phyloP scores from a whole-genome alignment of 2,329 filamentous ascomycete genomes.

The Apiospora koreana region DNA sequence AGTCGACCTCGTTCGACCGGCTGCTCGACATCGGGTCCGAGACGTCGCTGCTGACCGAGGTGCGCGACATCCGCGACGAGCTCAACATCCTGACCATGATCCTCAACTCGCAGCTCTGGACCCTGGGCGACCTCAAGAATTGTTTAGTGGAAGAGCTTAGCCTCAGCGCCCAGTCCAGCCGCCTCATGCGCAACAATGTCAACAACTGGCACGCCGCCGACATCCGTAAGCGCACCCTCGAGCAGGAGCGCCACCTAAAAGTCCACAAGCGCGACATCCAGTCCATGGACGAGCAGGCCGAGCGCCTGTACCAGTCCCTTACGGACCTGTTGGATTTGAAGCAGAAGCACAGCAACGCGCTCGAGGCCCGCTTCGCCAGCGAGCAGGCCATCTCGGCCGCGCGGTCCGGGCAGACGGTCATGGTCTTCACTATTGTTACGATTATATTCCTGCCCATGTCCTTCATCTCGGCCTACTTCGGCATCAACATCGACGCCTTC shows the following conservation, averaged over 20 bases:
- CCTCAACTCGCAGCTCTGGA: conserved; percentile 48
- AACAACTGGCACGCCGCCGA: conserved; percentile 38
- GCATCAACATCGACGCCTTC: conserved; percentile 49
- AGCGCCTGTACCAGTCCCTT: conserved; percentile 59
- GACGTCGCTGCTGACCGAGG: conserved; percentile 61
- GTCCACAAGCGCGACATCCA: conserved; percentile 60
- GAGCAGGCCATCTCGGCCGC: conserved; percentile 64
- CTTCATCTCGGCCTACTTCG: conserved; percentile 84
- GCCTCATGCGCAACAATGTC: conserved; percentile 23
- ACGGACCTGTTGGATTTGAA: conserved; percentile 67
- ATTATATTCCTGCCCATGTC: conserved; percentile 93
- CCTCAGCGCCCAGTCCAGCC: conserved; percentile 19
- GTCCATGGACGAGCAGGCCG: conserved; percentile 64
- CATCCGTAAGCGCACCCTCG: conserved; percentile 54
- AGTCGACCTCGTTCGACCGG: conserved; percentile 50
- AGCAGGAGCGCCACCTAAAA: conserved; percentile 59
- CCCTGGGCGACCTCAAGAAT: conserved; percentile 47
- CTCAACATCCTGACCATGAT: conserved; percentile 62
- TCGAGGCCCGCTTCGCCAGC: conserved; percentile 62
- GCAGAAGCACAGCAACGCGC: conserved; percentile 68
- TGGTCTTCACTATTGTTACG: conserved; percentile 75
- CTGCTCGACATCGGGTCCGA: conserved; percentile 62
- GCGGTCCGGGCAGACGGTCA: conserved; percentile 45
- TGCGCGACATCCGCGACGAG: conserved; percentile 69
- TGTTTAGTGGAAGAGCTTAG: conserved; percentile 39